phyloP scores from a whole-genome alignment of 1,284 basidiomycete genomes.

The Trichosporon sp. region DNA sequence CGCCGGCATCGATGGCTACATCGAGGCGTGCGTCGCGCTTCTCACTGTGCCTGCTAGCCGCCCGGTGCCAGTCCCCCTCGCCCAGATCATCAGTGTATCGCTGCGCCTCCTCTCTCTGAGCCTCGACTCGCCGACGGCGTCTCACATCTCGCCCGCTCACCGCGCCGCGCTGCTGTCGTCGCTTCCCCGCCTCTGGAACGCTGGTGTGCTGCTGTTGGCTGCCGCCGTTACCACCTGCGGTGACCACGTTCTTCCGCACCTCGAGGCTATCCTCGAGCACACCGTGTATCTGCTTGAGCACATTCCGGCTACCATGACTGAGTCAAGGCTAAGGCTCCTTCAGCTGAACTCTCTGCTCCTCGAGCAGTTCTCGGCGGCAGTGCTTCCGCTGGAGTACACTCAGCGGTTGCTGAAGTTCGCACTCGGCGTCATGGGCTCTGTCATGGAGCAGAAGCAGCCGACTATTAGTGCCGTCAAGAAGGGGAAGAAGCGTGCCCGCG shows the following conservation, averaged over 20 bases:
- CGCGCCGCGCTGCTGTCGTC: slow-evolving; percentile 31
- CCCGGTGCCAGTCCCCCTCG: slow-evolving; percentile 68
- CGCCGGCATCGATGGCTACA: slow-evolving; percentile 30
- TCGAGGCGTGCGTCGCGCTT: slow-evolving; percentile 29
- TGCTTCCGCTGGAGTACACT: slow-evolving; percentile 34
- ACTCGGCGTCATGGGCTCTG: slow-evolving; percentile 26
- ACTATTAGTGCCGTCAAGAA: slow-evolving; percentile 37
- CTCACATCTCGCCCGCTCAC: slow-evolving; percentile 39
- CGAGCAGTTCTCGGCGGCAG: slow-evolving; percentile 27
- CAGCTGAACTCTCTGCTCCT: slow-evolving; percentile 37
- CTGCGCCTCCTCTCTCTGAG: slow-evolving; percentile 54
- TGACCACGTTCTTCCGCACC: slow-evolving; percentile 42
- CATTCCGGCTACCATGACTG: slow-evolving; percentile 27
- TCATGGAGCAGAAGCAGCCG: slow-evolving; percentile 8
- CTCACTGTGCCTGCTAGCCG: slow-evolving; percentile 58
- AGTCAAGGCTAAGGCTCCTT: slow-evolving; percentile 33
- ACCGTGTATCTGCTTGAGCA: slow-evolving; percentile 38
- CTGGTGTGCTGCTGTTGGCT: slow-evolving; percentile 32
- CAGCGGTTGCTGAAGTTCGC: slow-evolving; percentile 36
- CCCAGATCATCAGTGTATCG: slow-evolving; percentile 48
- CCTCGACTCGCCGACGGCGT: slow-evolving; percentile 53
- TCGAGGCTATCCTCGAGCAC: slow-evolving; percentile 40
- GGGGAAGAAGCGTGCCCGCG: slow-evolving; percentile 67
- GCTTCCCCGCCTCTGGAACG: slow-evolving; percentile 37
- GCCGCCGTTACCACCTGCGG: slow-evolving; percentile 25